A percentile compares a stretch with the other conserved stretches of the same genome.
Conservation (phyloP, 257 asterid species). For the Gentiana dahurica region DNA sequence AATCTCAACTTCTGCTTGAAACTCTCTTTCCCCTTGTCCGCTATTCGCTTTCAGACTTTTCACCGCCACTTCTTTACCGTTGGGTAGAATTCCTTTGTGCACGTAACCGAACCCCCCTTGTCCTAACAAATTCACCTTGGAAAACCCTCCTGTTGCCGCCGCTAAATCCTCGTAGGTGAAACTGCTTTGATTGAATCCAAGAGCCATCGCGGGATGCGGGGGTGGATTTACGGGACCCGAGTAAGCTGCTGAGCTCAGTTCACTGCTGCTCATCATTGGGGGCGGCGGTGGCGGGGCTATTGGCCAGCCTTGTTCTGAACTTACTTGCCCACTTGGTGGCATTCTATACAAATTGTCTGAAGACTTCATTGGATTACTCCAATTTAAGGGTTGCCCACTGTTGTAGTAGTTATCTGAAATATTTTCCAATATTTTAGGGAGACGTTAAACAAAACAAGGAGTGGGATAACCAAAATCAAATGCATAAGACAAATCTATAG, state of each 20-base stretch:
- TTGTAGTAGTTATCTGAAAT: slow-evolving; percentile 30
- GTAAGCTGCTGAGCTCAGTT: slow-evolving; percentile 43
- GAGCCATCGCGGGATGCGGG: slow-evolving; percentile 28
- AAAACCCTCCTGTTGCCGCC: slow-evolving; percentile 34
- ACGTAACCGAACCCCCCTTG: slow-evolving; percentile 57
- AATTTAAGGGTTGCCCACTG: slow-evolving; percentile 17
- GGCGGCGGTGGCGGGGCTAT: slow-evolving; percentile 70
- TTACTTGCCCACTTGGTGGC: slow-evolving; percentile 39
- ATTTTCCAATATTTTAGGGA: no score
- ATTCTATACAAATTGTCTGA: slow-evolving; percentile 31
- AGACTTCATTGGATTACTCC: slow-evolving; percentile 27
- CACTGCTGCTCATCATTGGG: slow-evolving; percentile 53
- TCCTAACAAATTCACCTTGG: slow-evolving; percentile 25
- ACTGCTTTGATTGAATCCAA: slow-evolving; percentile 37
- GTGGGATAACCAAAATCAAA: no score
- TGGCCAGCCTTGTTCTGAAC: slow-evolving; percentile 60
- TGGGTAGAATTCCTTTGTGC: slow-evolving; percentile 39
- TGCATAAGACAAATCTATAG: no score
- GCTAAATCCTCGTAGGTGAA: slow-evolving; percentile 38
- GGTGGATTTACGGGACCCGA: slow-evolving; percentile 45
- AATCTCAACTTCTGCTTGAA: slow-evolving; percentile 52
- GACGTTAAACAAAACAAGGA: no score
- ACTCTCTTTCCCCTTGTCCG: slow-evolving; percentile 54
- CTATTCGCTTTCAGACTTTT: slow-evolving; percentile 42
- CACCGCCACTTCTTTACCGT: slow-evolving; percentile 40